phyloP scores from a whole-genome alignment of 2,329 filamentous ascomycete genomes.

The Botrytis aclada region DNA sequence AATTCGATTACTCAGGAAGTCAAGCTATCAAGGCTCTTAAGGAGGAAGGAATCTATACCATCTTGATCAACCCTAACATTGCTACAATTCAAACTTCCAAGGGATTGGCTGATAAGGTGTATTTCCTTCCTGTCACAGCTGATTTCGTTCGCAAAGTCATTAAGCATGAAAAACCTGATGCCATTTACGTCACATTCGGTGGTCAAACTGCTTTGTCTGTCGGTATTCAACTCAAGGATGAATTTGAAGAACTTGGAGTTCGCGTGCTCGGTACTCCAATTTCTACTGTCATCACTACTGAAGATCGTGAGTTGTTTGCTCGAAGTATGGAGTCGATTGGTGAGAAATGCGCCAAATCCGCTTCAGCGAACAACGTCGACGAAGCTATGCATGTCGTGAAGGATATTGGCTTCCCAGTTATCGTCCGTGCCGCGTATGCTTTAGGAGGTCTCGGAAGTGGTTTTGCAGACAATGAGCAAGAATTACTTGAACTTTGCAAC shows the following conservation, averaged over 20 bases:
- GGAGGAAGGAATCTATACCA: conserved; percentile 85
- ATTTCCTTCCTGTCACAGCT: conserved; percentile 95
- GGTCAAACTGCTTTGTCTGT: conserved; percentile 96
- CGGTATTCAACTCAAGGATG: conserved; percentile 94
- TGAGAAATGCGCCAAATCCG: conserved; percentile 95
- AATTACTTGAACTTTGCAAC: conserved; percentile 89
- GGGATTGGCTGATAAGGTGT: conserved; percentile 92
- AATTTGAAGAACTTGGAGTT: conserved; percentile 33
- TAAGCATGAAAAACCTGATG: conserved; percentile 91
- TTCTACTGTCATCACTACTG: conserved; percentile 87
- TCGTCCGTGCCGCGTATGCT: conserved; percentile 94
- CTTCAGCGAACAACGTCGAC: conserved; percentile 86
- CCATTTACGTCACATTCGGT: conserved; percentile 95
- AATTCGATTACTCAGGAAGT: conserved; percentile 95
- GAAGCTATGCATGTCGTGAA: conserved; percentile 86
- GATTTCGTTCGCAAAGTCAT: conserved; percentile 98
- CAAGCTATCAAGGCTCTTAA: conserved; percentile 96
- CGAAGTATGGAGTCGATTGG: conserved; percentile 95
- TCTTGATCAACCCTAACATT: conserved; percentile 97
- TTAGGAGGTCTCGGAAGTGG: conserved; percentile 94
- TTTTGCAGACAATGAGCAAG: conserved; percentile 90
- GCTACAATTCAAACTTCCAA: conserved; percentile 98
- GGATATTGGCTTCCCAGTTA: conserved; percentile 91
- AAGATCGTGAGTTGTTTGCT: conserved; percentile 94
- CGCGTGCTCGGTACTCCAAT: conserved; percentile 71